Base-by-base conservation (phyloP, 129 eudicot genomes). In the Silybum marianum region DNA sequence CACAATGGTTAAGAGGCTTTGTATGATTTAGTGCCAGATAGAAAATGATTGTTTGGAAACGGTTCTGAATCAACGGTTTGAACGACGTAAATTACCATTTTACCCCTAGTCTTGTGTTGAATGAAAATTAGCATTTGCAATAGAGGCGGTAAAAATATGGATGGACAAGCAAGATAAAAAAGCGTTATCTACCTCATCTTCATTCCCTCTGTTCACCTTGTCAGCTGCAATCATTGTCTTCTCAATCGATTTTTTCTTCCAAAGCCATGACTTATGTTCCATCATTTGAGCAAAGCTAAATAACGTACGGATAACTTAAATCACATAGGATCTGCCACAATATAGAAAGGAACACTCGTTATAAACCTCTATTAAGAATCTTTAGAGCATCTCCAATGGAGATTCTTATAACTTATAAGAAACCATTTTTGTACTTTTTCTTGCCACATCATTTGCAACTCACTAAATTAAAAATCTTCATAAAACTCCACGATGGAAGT, bases 241-340 rank as follows among this genome's bases (percentile, higher is more conserved):
- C 80, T 88, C 95, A 2, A 89, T 77, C 54, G 97, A 90, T 71
- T 72, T 93, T 89, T 86, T 89, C 89, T 90, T 93, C 97, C 97
- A 90, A 75, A 78, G 87, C 95, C 97, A 92, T 69, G 94, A 81
- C 65, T 92, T 90, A 38, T 90, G 82, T 68, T 92, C 97, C 93
- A 83, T 86, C 72, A 22, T 69, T 68, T 74, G 74, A 32, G 2
- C 25, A 66, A 25, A 34, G 71, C 78, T 77, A 42, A 12, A 79
- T 67, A 77, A 69, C 8, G 2, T 19, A 14, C 11, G 71, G 46
- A 77, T 44, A 34, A 13, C 81, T 84, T 69, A 72, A 38, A 42
- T 63, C 78, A 78, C 48, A 78, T 71, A 70, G 48, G 36, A 78
- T 75, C 88, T 78, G 85, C 65, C 40, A 78, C 46, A 69, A 34